Evolutionary conservation across 2,329 filamentous ascomycete species (phyloP).

Genomic region (Xylaria digitata): DNA sequence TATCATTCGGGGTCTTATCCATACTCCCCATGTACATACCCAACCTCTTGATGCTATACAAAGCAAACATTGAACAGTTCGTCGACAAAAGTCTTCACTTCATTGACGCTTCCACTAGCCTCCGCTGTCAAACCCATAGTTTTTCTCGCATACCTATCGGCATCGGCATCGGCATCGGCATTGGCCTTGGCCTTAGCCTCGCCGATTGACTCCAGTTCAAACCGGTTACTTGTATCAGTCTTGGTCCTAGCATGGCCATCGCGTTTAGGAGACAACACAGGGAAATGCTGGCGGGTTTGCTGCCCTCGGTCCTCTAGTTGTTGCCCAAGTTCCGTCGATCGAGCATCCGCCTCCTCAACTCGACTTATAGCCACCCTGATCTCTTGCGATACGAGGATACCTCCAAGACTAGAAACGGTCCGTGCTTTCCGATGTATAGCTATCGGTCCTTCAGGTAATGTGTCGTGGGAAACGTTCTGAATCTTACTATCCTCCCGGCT

Average conservation of each 20-base stretch:
- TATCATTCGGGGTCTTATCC: neutral
- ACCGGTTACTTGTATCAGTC: neutral
- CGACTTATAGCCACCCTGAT: constrained; percentile 64
- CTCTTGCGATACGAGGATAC: constrained; percentile 72
- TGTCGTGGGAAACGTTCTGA: constrained; percentile 29
- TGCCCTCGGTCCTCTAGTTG: constrained; percentile 21
- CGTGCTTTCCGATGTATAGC: constrained; percentile 34
- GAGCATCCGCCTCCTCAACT: constrained; percentile 45
- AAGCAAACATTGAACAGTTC: constrained; percentile 48
- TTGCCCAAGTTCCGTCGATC: neutral
- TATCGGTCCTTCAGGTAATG: constrained; percentile 28
- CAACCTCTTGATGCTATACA: constrained; percentile 37
- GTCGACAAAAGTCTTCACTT: constrained; percentile 49
- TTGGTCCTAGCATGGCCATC: constrained; percentile 6
- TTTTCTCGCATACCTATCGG: constrained; percentile 25
- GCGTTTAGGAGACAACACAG: neutral
- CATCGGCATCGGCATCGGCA: constrained; percentile 1
- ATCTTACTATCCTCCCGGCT: constrained; percentile 26
- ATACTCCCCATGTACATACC: neutral
- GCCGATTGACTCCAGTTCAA: constrained; percentile 23
- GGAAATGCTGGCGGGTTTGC: neutral
- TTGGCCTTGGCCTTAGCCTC: constrained; percentile 39
- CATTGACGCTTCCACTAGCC: constrained; percentile 52
- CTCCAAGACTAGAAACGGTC: constrained; percentile 55
- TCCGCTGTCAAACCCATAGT: constrained; percentile 48